Conservation (phyloP, 192 early-diverging fungal species). For the Phlyctochytrium planicorne region DNA sequence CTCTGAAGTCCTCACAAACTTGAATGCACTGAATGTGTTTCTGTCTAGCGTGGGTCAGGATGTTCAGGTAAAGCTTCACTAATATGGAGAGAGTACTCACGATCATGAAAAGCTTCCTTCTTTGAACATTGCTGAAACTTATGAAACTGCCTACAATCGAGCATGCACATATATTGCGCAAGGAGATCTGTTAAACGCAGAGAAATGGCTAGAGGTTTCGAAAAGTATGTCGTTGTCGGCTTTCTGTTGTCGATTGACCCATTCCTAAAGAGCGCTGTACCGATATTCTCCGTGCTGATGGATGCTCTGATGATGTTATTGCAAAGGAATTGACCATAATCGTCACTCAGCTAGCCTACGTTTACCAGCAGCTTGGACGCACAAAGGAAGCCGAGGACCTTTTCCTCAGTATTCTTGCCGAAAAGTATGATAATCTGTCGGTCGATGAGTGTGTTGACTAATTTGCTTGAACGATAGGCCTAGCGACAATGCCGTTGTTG, state of each 20-base stretch:
- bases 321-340: slow-evolving; percentile 66
- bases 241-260: neutral
- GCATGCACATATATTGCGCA: slow-evolving; percentile 58
- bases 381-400: slow-evolving; percentile 53
- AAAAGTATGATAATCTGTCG: slow-evolving; percentile 44
- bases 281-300: slow-evolving; percentile 45
- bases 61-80: too few relatives aligned
- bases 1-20: slow-evolving; percentile 41
- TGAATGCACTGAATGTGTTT: slow-evolving; percentile 47
- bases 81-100: too few relatives aligned
- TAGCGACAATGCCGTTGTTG: slow-evolving; percentile 55
- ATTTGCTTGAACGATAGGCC: slow-evolving; percentile 25
- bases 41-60: too few relatives aligned
- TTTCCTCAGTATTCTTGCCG: slow-evolving; percentile 56
- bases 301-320: slow-evolving; percentile 63
- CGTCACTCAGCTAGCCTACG: slow-evolving; percentile 63
- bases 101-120: neutral
- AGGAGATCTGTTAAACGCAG: slow-evolving; percentile 53
- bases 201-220: slow-evolving; percentile 52
- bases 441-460: neutral
- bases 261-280: slow-evolving; percentile 40
- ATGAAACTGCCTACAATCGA: slow-evolving; percentile 68
- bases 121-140: slow-evolving; percentile 48
- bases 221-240: slow-evolving; percentile 43
- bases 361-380: slow-evolving; percentile 61